These are phyloP conservation scores for Hepatocystis sp. DNA, from an alignment of 169 alveolate species.

Conservation along the genomic window DNA sequence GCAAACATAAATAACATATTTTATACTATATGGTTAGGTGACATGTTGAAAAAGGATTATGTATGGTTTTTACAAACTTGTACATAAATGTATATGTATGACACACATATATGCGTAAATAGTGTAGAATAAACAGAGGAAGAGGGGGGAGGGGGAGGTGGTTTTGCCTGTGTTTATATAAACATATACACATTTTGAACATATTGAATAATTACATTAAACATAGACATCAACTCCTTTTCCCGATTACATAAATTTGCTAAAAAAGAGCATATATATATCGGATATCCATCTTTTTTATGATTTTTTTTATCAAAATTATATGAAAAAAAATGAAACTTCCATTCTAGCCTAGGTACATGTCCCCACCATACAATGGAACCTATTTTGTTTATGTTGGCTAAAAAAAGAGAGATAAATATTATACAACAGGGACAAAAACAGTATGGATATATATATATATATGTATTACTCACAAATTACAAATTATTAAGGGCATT, in stretches of 20 bases:
- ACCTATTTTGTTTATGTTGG: slow-evolving; percentile 42
- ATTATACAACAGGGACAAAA: neutral
- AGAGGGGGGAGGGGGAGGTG: neutral
- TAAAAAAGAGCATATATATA: slow-evolving; percentile 62
- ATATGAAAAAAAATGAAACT: slow-evolving; percentile 30
- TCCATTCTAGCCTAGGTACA: slow-evolving; percentile 69
- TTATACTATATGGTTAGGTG: too few species aligned
- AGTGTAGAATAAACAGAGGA: neutral
- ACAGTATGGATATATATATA: neutral
- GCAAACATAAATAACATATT: too few species aligned
- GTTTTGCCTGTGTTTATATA: too few species aligned
- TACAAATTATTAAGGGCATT: too few species aligned
- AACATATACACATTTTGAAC: too few species aligned
- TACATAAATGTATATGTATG: too few species aligned
- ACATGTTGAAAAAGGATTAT: too few species aligned
- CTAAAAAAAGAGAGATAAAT: slow-evolving; percentile 4
- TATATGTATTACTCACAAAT: too few species aligned
- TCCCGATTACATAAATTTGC: slow-evolving; percentile 44
- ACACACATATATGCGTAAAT: too few species aligned
- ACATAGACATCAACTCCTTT: slow-evolving; percentile 14
- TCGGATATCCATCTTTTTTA: slow-evolving; percentile 20
- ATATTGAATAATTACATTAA: slow-evolving; percentile 15
- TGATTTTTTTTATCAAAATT: slow-evolving; percentile 16
- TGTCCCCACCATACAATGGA: slow-evolving; percentile 70
- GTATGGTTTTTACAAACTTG: too few species aligned